Evolutionary conservation across 768 basidiomycete genomes (phyloP).

Genomic region (Naganishia vaughanmartiniae): DNA sequence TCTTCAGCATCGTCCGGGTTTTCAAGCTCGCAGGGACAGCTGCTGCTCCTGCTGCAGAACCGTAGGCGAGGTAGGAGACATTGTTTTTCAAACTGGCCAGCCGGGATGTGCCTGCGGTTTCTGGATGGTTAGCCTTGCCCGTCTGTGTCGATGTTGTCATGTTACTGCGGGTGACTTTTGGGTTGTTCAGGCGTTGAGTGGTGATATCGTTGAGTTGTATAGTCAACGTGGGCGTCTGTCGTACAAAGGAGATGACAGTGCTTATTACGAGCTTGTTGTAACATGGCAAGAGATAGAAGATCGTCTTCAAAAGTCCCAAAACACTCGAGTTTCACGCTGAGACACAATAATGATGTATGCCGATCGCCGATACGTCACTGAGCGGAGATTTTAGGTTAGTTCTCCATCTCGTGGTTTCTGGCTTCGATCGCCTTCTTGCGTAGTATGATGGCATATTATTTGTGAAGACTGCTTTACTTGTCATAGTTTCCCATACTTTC

Average conservation of each 20-base stretch:
- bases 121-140: not conserved
- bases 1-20: slow-evolving; percentile 26
- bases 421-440: not conserved
- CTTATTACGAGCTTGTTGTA: no score
- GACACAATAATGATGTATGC: not conserved
- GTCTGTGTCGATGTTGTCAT: slow-evolving; percentile 9
- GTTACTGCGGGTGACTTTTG: not conserved
- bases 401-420: not conserved
- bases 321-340: slow-evolving; percentile 16
- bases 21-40: slow-evolving; percentile 28
- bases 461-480: not conserved
- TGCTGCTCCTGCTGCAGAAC: slow-evolving; percentile 17
- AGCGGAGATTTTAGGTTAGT: not conserved
- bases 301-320: not conserved
- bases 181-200: not conserved
- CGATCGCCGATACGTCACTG: slow-evolving; percentile 3
- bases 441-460: not conserved
- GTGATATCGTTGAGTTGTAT: no score
- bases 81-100: slow-evolving; percentile 14
- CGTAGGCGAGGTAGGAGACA: slow-evolving; percentile 30
- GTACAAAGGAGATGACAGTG: not conserved
- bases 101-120: not conserved
- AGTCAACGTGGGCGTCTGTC: no score
- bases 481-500: not conserved
- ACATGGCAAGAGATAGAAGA: no score